Conservation (phyloP, 2,329 filamentous ascomycete species). For the Penicillium sp. region DNA sequence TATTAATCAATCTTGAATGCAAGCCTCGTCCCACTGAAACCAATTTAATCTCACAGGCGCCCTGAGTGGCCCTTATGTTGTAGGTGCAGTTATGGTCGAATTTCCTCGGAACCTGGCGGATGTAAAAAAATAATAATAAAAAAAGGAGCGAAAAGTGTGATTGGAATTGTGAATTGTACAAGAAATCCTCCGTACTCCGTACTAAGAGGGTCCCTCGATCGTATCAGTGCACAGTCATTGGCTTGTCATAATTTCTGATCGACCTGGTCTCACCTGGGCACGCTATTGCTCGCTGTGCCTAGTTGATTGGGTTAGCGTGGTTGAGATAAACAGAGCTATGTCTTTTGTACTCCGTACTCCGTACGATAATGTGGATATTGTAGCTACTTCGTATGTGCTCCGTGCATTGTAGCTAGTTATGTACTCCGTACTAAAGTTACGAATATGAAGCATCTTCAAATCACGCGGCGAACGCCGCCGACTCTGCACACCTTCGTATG, state of each 20-base stretch:
- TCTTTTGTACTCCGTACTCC: neutral
- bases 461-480: neutral
- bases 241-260: constrained; percentile 1
- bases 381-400: neutral
- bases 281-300: neutral
- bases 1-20: neutral
- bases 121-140: neutral
- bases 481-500: neutral
- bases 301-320: neutral
- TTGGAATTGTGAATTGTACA: neutral
- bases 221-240: constrained; percentile 2
- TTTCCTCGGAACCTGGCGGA: constrained; percentile 1
- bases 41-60: neutral
- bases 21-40: neutral
- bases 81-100: neutral
- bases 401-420: neutral
- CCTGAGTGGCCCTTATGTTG: neutral
- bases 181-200: neutral
- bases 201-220: too few species aligned
- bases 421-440: neutral
- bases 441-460: neutral
- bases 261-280: neutral
- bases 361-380: neutral
- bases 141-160: neutral
- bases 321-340: neutral